A percentile compares a stretch with the other conserved stretches of the same genome.
These are phyloP conservation scores for Lodderomyces metapsilosis DNA, from an alignment of 1,139 yeast genomes.

Conservation along the genomic window DNA sequence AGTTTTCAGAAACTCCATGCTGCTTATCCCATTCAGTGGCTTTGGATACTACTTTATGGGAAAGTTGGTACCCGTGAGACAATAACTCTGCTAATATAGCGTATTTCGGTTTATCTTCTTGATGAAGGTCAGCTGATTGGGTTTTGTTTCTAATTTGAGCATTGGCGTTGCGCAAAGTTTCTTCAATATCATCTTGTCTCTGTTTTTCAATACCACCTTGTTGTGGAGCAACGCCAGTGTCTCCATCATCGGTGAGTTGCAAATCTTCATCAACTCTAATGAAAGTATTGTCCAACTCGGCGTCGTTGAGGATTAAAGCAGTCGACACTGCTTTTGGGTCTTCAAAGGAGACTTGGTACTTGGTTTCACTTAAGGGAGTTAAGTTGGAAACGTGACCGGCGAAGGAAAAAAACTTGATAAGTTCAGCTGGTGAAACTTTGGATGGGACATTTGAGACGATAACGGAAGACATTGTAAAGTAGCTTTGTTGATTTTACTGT, in stretches of 20 bases:
- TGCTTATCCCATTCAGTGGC: slow-evolving; percentile 63
- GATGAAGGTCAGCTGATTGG: slow-evolving; percentile 52
- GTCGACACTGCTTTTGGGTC: slow-evolving; percentile 65
- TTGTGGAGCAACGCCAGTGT: slow-evolving; percentile 7
- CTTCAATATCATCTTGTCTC: slow-evolving; percentile 12
- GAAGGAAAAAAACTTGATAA: slow-evolving; percentile 70
- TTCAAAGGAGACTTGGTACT: slow-evolving; percentile 52
- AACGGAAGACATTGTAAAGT: slow-evolving; percentile 38
- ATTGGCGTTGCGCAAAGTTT: background rate
- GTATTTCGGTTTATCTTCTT: slow-evolving; percentile 76
- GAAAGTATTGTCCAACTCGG: slow-evolving; percentile 62
- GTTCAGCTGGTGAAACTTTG: slow-evolving; percentile 52
- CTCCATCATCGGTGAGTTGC: slow-evolving; percentile 20
- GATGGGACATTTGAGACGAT: slow-evolving; percentile 57
- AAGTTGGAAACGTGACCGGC: slow-evolving; percentile 58
- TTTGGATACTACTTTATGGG: slow-evolving; percentile 60
- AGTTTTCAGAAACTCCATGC: slow-evolving; percentile 54
- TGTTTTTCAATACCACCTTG: slow-evolving; percentile 12
- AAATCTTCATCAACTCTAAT: slow-evolving; percentile 45
- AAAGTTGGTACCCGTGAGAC: slow-evolving; percentile 66
- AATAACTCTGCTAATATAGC: slow-evolving; percentile 76
- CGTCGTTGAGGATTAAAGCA: slow-evolving; percentile 72
- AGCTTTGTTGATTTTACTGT: too few relatives aligned
- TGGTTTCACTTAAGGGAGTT: slow-evolving; percentile 18
- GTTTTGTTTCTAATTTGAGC: slow-evolving; percentile 16